These are phyloP conservation scores for Malus hybrid DNA, from an alignment of 331 rosid species.

Conservation along the genomic window DNA sequence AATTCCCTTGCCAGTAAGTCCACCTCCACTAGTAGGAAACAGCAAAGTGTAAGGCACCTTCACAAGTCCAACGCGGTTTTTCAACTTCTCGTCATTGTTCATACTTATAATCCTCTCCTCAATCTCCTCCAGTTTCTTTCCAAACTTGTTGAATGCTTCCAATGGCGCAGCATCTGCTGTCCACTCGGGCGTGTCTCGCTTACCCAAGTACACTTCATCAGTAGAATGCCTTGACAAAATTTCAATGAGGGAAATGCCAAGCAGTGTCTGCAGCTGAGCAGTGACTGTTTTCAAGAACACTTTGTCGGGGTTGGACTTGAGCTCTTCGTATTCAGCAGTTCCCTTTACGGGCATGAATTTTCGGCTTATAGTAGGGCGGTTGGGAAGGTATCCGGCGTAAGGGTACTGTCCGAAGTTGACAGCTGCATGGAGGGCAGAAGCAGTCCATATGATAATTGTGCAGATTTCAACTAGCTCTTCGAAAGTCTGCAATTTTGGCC, in stretches of 20 bases:
- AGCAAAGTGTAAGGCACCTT: slow-evolving; percentile 66
- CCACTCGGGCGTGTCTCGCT: slow-evolving; percentile 59
- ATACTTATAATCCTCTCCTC: slow-evolving; percentile 31
- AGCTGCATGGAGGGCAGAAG: slow-evolving; percentile 90
- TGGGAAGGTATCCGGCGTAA: slow-evolving; percentile 63
- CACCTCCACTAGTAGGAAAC: slow-evolving; percentile 48
- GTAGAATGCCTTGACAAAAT: slow-evolving; percentile 77
- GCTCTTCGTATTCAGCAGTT: slow-evolving; percentile 57
- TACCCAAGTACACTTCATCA: slow-evolving; percentile 82
- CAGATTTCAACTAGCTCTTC: slow-evolving; percentile 49
- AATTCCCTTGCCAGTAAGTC: slow-evolving; percentile 65
- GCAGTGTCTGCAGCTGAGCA: slow-evolving; percentile 51
- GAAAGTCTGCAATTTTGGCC: slow-evolving; percentile 70
- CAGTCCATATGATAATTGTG: slow-evolving; percentile 69
- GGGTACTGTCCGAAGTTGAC: slow-evolving; percentile 84
- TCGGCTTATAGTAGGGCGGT: slow-evolving; percentile 67
- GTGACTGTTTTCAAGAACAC: slow-evolving; percentile 65
- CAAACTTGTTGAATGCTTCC: slow-evolving; percentile 56
- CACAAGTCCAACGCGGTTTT: slow-evolving; percentile 56
- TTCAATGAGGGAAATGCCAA: slow-evolving; percentile 75
- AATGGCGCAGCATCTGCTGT: slow-evolving; percentile 42
- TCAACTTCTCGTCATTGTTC: slow-evolving; percentile 45
- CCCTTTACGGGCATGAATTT: slow-evolving; percentile 65
- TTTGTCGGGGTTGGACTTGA: slow-evolving; percentile 44
- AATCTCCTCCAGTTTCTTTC: slow-evolving; percentile 37